These are phyloP conservation scores for Monosporascus sp. DNA, from an alignment of 2,329 filamentous ascomycete species.

Conservation along the genomic window DNA sequence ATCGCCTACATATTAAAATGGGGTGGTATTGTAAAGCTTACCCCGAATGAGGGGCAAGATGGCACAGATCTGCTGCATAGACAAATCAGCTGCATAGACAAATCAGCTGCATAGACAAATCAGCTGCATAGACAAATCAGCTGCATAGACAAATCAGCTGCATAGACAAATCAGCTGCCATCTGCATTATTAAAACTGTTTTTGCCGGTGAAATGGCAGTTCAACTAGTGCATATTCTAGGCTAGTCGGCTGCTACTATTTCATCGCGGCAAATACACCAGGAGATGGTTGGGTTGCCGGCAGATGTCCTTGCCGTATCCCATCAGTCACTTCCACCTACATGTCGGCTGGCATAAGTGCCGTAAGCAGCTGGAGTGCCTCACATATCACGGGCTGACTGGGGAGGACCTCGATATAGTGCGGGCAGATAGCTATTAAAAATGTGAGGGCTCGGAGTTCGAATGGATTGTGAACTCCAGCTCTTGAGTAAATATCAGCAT, in stretches of 20 bases:
- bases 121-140: conserved; percentile 3
- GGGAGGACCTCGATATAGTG: background rate
- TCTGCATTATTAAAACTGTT: conserved; percentile 14
- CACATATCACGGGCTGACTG: background rate
- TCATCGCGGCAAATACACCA: conserved; percentile 13
- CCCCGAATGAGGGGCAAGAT: conserved; percentile 1
- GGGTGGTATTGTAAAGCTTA: conserved; percentile 4
- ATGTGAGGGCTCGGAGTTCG: too few relatives aligned
- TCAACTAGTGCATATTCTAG: conserved; percentile 8
- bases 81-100: conserved; percentile 12
- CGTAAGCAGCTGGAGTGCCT: conserved; percentile 4
- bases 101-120: conserved; percentile 5
- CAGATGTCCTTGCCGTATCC: conserved; percentile 11
- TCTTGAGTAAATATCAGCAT: too few relatives aligned
- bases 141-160: conserved; percentile 4
- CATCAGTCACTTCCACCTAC: background rate
- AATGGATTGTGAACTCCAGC: too few relatives aligned
- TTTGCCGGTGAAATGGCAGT: conserved; percentile 20
- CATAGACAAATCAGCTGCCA: conserved; percentile 12
- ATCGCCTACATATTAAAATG: conserved; percentile 3
- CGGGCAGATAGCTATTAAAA: background rate
- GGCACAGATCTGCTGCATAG: conserved; percentile 4
- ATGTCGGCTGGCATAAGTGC: conserved; percentile 4
- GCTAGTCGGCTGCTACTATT: conserved; percentile 3
- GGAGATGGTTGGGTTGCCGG: conserved; percentile 10